Percentiles rank a stretch among this genome's conserved stretches.
Conservation (phyloP, 2,329 filamentous ascomycete genomes). For the Coniochaeta prunicola region DNA sequence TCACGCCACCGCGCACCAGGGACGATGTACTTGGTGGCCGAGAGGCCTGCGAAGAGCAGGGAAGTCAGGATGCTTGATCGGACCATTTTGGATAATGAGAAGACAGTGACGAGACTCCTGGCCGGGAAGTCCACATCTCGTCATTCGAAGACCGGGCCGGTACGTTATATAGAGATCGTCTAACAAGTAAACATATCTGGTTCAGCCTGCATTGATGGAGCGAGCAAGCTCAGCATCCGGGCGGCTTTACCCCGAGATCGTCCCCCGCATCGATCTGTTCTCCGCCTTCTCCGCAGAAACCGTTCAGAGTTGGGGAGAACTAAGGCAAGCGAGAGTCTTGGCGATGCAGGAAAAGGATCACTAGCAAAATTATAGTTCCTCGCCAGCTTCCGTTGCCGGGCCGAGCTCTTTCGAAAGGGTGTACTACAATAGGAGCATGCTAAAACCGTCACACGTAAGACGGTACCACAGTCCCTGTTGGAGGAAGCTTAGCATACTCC, state of each 20-base stretch:
- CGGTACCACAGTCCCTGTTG: too few species aligned
- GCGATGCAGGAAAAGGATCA: background rate
- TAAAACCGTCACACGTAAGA: too few species aligned
- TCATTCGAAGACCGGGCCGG: background rate
- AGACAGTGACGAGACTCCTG: background rate
- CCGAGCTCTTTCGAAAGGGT: too few species aligned
- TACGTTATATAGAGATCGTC: background rate
- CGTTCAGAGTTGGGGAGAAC: background rate
- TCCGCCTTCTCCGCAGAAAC: background rate
- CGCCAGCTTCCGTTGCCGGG: too few species aligned
- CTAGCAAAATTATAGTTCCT: too few species aligned
- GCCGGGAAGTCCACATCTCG: background rate
- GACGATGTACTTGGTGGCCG: conserved; percentile 47
- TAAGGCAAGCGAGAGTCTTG: background rate
- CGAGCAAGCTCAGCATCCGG: background rate
- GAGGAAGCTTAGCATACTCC: too few species aligned
- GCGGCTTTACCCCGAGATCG: background rate
- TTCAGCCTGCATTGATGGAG: background rate
- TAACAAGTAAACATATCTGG: background rate
- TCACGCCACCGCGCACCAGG: conserved; percentile 55
- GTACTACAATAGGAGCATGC: too few species aligned
- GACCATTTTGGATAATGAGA: background rate
- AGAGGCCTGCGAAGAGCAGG: conserved; percentile 5
- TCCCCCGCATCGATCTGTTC: background rate
- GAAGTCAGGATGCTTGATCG: background rate